Evolutionary conservation across 2,329 filamentous ascomycete genomes (phyloP).

Genomic region (Fusarium pseudograminearum): DNA sequence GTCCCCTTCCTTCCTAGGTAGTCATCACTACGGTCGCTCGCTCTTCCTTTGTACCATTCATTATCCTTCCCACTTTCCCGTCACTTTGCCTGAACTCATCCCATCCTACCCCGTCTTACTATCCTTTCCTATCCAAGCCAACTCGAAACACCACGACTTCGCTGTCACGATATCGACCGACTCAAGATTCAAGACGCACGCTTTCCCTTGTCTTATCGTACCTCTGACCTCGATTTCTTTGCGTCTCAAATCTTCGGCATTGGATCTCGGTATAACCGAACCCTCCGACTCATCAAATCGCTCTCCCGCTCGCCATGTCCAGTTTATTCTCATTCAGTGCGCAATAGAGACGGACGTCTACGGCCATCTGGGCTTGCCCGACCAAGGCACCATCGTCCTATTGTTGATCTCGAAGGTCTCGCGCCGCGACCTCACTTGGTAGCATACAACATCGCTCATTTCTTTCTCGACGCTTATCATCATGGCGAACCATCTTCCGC

Average conservation of each 20-base stretch:
- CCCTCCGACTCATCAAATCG: constrained; percentile 29
- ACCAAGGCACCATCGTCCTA: constrained; percentile 40
- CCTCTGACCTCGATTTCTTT: constrained; percentile 10
- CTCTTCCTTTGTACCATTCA: constrained; percentile 43
- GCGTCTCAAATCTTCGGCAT: constrained; percentile 8
- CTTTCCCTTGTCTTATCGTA: neutral
- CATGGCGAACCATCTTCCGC: constrained; percentile 52
- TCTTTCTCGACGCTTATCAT: constrained; percentile 29
- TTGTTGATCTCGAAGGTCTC: constrained; percentile 12
- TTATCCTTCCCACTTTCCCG: constrained; percentile 45
- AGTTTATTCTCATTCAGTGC: constrained; percentile 44
- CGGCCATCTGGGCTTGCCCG: constrained; percentile 48
- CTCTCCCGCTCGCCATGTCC: constrained; percentile 48
- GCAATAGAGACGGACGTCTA: constrained; percentile 53
- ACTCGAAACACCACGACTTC: constrained; percentile 45
- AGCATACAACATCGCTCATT: constrained; percentile 37
- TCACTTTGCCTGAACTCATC: constrained; percentile 37
- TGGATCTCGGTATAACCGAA: constrained; percentile 33
- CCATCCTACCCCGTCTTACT: constrained; percentile 28
- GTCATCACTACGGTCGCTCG: constrained; percentile 41
- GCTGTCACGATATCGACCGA: constrained; percentile 42
- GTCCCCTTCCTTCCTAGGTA: constrained; percentile 35
- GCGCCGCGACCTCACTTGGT: constrained; percentile 10
- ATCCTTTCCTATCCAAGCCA: constrained; percentile 32
- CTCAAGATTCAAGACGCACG: constrained; percentile 2